Evolutionary conservation across 495 filamentous ascomycete genomes (phyloP).

Genomic region (Aspergillus wentii): DNA sequence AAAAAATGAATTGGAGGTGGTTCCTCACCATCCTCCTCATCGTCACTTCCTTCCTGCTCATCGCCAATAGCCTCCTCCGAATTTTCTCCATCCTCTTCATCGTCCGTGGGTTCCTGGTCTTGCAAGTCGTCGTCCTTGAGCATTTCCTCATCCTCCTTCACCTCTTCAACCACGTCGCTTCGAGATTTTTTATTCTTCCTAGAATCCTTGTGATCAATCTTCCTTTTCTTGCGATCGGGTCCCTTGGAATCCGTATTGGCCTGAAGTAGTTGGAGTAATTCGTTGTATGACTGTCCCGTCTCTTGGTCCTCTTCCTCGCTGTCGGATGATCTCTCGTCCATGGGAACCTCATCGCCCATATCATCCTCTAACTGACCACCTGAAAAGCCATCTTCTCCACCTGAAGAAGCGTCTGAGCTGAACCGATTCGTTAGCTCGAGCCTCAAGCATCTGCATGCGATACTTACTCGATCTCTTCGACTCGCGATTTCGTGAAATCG

Average conservation of each 20-base stretch:
- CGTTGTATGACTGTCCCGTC: conserved; percentile 52
- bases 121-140: conserved; percentile 25
- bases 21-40: conserved; percentile 24
- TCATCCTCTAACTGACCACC: conserved; percentile 17
- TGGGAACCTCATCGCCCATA: conserved; percentile 18
- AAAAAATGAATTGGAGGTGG: neutral
- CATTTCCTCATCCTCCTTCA: conserved; percentile 20
- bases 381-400: conserved; percentile 14
- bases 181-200: conserved; percentile 10
- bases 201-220: conserved; percentile 42
- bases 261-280: conserved; percentile 59
- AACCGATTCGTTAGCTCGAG: conserved; percentile 10
- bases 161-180: conserved; percentile 4
- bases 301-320: conserved; percentile 45
- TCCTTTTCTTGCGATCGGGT: conserved; percentile 63
- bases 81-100: conserved; percentile 34
- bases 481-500: conserved; percentile 33
- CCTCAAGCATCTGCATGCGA: neutral
- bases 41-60: conserved; percentile 41
- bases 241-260: conserved; percentile 42
- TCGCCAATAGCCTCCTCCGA: conserved; percentile 30
- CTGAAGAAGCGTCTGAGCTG: conserved; percentile 34
- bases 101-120: conserved; percentile 35
- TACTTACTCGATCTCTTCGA: conserved; percentile 37
- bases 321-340: conserved; percentile 34